phyloP scores from a whole-genome alignment of 2,329 filamentous ascomycete species.

The Tolypocladium nubicola region DNA sequence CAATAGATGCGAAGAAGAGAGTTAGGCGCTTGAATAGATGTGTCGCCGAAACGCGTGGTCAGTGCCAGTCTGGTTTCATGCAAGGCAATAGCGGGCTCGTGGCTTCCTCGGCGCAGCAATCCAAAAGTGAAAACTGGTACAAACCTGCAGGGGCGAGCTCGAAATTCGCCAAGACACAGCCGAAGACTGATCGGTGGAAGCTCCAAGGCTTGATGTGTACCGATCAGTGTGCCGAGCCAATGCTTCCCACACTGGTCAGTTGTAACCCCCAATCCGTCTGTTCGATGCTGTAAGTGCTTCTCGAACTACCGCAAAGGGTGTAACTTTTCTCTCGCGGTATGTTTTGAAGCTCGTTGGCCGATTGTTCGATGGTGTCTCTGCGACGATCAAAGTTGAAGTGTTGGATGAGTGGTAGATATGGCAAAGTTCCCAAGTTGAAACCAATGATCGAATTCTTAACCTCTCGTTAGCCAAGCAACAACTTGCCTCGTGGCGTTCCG shows the following conservation, averaged over 20 bases:
- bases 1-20: too few species aligned
- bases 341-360: neutral
- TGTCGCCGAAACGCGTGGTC: neutral
- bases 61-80: too few species aligned
- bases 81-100: neutral
- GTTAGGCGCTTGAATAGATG: neutral
- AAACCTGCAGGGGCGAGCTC: neutral
- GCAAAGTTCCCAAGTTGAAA: neutral
- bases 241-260: neutral
- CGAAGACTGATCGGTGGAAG: neutral
- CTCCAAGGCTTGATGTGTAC: neutral
- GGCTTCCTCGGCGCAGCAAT: neutral
- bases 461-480: neutral
- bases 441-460: neutral
- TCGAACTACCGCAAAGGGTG: neutral
- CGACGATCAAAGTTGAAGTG: neutral
- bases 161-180: neutral
- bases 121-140: neutral
- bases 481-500: neutral
- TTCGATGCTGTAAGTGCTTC: neutral
- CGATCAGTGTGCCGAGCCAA: neutral
- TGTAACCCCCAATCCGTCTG: neutral
- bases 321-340: neutral
- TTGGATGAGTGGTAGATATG: neutral
- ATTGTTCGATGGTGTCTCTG: neutral